Base-by-base conservation (phyloP, 148 eudicot genomes). In the Fagopyrum homotropicum region DNA sequence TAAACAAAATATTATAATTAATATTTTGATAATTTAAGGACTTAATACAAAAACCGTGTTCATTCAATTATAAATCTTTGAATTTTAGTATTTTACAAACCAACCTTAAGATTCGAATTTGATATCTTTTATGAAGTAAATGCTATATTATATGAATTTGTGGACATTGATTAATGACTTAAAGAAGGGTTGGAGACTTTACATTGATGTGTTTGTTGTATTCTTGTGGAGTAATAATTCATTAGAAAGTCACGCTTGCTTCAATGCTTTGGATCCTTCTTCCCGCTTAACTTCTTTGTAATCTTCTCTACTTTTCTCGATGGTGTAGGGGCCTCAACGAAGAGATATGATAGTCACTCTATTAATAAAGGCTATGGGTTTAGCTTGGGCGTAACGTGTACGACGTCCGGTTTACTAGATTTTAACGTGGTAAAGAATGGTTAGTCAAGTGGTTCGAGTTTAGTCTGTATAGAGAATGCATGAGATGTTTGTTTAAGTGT, bases 171-270 rank as follows among this genome's bases (percentile, higher is more conserved):
- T 57, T 57, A 57, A 57, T 57, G 63, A 19, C 63, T 57, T 57
- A 26, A n/a, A 57, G 26, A 8, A 17, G 63, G 63, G 63, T 57
- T 6, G 2, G 52, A 49, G 12, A 12, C 12, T 57, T 57, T 57
- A 19, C 9, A 3, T 57, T 57, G 29, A 19, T 22, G 63, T 7
- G 63, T 19, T n/a, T 56, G 26, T 6, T 19, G 10, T 57, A 8
- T 57, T 57, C 11, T 57, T 57, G 17, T 57, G 63, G 63, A 57
- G 63, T 57, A 57, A 57, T 57, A 57, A 57, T 57, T 57, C 10
- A 57, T 57, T 19, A 57, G 63, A 57, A 57, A 57, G 63, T 57
- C 63, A 57, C 63, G 63, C 63, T 57, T 57, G 63, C 63, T 57
- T 57, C 10, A 57, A 57, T 57, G 22, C 29, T 17, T 57, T 57